These are phyloP conservation scores for Stemphylium lycopersici DNA, from an alignment of 2,329 filamentous ascomycete genomes.

Conservation along the genomic window DNA sequence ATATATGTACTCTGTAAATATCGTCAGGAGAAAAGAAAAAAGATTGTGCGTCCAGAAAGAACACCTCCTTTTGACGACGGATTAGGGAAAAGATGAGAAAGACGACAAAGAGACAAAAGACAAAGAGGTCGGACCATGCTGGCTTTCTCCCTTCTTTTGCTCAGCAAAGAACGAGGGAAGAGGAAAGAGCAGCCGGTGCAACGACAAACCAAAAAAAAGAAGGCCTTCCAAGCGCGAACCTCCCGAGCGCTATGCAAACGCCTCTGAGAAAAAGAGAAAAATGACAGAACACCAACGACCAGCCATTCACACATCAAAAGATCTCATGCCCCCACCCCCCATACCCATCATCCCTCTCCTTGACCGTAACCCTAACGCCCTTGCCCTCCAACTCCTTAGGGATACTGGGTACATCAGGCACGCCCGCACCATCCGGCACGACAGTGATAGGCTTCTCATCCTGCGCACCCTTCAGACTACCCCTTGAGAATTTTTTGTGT, in stretches of 20 bases:
- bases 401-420: constrained; percentile 19
- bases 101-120: not conserved
- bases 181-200: not conserved
- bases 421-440: constrained; percentile 36
- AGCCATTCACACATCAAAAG: constrained; percentile 27
- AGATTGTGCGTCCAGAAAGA: too few relatives aligned
- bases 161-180: not conserved
- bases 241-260: too few relatives aligned
- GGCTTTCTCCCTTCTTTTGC: not conserved
- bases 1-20: not conserved
- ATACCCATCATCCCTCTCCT: constrained; percentile 33
- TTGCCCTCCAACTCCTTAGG: constrained; percentile 30
- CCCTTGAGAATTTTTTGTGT: constrained; percentile 21
- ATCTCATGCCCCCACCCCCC: constrained; percentile 46
- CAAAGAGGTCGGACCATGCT: not conserved
- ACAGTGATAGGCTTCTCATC: constrained; percentile 30
- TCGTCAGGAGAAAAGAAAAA: too few relatives aligned
- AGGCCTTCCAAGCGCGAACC: not conserved
- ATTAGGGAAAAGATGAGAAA: not conserved
- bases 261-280: not conserved
- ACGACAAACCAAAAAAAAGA: not conserved
- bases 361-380: constrained; percentile 23
- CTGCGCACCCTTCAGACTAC: constrained; percentile 10
- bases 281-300: not conserved
- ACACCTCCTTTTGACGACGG: too few relatives aligned